These are phyloP conservation scores for Arthroderma sp. DNA, from an alignment of 2,329 filamentous ascomycete species.

Conservation along the genomic window DNA sequence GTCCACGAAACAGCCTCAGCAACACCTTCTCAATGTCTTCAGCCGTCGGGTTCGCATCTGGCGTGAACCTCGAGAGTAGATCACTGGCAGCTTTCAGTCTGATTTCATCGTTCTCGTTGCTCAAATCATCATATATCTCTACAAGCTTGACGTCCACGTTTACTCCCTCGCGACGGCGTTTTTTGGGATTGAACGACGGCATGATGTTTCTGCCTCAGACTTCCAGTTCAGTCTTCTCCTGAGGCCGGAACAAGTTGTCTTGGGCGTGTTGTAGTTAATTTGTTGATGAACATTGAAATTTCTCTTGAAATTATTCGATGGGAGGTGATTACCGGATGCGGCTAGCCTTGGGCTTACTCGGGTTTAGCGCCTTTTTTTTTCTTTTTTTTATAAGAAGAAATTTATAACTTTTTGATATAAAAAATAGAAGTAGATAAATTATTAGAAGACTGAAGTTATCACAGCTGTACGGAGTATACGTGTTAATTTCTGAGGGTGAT, in stretches of 20 bases:
- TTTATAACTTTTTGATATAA: no score
- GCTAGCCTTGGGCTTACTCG: not conserved
- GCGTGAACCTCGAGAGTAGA: conserved; percentile 35
- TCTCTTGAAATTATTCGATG: not conserved
- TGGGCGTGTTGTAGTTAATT: not conserved
- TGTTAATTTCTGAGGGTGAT: no score
- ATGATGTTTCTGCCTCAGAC: not conserved
- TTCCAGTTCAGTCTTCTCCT: not conserved
- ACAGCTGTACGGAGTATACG: no score
- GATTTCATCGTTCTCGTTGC: conserved; percentile 36
- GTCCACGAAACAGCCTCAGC: conserved; percentile 66
- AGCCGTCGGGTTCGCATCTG: conserved; percentile 28
- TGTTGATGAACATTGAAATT: not conserved
- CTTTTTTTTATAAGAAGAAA: not conserved
- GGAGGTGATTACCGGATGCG: not conserved
- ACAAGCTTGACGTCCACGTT: conserved; percentile 36
- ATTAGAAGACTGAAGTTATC: no score
- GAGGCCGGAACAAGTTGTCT: no score
- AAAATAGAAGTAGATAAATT: no score
- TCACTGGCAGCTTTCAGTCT: conserved; percentile 35
- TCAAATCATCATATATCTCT: conserved; percentile 39
- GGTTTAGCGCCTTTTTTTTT: not conserved
- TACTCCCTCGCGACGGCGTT: conserved; percentile 31
- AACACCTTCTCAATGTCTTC: conserved; percentile 33
- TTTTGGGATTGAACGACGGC: conserved; percentile 16